Percentiles rank a stretch among this genome's conserved stretches.
Conservation (phyloP, 2,329 filamentous ascomycete species). For the Fusarium sublunatum region DNA sequence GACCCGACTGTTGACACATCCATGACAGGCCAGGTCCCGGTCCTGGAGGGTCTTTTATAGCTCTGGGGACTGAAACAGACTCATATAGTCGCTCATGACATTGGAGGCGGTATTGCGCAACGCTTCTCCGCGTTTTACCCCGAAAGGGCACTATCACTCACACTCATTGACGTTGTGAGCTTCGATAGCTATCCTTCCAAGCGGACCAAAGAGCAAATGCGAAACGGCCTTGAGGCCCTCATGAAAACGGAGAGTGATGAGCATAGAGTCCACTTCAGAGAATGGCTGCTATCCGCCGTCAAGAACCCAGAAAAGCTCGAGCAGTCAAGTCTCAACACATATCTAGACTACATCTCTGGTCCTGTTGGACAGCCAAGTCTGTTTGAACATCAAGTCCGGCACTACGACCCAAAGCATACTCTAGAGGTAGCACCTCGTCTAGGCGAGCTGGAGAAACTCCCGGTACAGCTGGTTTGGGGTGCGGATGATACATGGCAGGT, state of each 20-base stretch:
- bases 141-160: constrained; percentile 41
- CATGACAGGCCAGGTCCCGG: constrained; percentile 48
- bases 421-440: constrained; percentile 46
- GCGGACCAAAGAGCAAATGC: constrained; percentile 48
- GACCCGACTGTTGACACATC: constrained; percentile 47
- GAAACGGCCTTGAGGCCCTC: constrained; percentile 44
- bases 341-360: constrained; percentile 49
- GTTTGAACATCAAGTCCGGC: constrained; percentile 50
- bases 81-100: constrained; percentile 49
- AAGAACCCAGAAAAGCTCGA: constrained; percentile 30
- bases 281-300: constrained; percentile 45
- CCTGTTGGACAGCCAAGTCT: constrained; percentile 49
- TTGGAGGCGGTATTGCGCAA: constrained; percentile 49
- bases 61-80: constrained; percentile 43
- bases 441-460: constrained; percentile 39
- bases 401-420: constrained; percentile 51
- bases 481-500: constrained; percentile 49
- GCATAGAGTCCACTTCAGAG: constrained; percentile 44
- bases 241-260: constrained; percentile 37
- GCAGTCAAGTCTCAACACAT: constrained; percentile 40
- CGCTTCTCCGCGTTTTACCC: constrained; percentile 44
- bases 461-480: constrained; percentile 49
- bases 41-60: constrained; percentile 44
- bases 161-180: constrained; percentile 48
- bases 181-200: constrained; percentile 52